These are phyloP conservation scores for Alternaria metachromatica DNA, from an alignment of 2,329 filamentous ascomycete species.

Conservation along the genomic window DNA sequence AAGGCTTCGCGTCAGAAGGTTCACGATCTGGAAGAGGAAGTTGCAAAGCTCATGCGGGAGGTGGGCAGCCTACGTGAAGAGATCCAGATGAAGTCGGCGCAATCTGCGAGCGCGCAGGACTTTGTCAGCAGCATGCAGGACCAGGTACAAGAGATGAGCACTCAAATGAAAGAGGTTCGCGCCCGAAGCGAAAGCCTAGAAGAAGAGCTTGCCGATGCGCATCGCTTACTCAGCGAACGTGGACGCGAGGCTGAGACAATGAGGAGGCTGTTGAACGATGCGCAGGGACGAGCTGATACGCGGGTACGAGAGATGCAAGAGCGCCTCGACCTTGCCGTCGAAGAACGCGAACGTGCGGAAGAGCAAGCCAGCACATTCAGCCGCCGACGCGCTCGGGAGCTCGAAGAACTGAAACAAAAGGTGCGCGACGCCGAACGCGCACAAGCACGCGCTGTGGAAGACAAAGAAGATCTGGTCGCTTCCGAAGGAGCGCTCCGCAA, in stretches of 20 bases:
- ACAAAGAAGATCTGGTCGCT: slow-evolving; percentile 78
- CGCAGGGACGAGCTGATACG: slow-evolving; percentile 80
- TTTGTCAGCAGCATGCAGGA: slow-evolving; percentile 92
- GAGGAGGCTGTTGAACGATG: slow-evolving; percentile 84
- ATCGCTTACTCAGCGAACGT: slow-evolving; percentile 83
- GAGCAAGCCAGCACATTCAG: slow-evolving; percentile 84
- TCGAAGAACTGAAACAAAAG: slow-evolving; percentile 82
- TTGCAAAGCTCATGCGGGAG: slow-evolving; percentile 72
- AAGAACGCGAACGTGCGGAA: slow-evolving; percentile 90
- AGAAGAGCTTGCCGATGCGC: slow-evolving; percentile 89
- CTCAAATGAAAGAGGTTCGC: slow-evolving; percentile 89
- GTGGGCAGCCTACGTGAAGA: slow-evolving; percentile 76
- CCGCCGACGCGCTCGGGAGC: slow-evolving; percentile 77
- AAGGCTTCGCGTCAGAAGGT: slow-evolving; percentile 62
- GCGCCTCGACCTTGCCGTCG: slow-evolving; percentile 86
- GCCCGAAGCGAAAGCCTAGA: slow-evolving; percentile 84
- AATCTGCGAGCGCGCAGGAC: slow-evolving; percentile 84
- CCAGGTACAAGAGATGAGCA: slow-evolving; percentile 83
- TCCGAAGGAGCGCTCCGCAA: slow-evolving; percentile 76
- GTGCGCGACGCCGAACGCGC: slow-evolving; percentile 83
- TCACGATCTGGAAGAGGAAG: slow-evolving; percentile 76
- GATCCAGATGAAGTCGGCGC: slow-evolving; percentile 80
- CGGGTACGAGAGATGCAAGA: slow-evolving; percentile 89
- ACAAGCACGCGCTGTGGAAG: slow-evolving; percentile 71
- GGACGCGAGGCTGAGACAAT: slow-evolving; percentile 94